phyloP scores from a whole-genome alignment of 2,329 filamentous ascomycete genomes.

The Epichloe typhina region DNA sequence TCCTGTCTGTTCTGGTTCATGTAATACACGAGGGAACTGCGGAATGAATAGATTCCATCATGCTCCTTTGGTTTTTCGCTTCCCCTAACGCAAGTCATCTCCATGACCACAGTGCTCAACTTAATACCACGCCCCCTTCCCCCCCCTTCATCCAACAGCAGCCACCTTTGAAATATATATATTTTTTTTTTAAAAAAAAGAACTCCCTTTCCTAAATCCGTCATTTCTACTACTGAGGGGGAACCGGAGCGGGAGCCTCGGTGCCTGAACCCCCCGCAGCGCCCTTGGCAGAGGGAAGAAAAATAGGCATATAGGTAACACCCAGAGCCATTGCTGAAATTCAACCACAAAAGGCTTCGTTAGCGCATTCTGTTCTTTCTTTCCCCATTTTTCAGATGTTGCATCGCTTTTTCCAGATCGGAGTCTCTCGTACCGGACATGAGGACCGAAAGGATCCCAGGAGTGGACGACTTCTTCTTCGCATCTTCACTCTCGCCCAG shows the following conservation, averaged over 20 bases:
- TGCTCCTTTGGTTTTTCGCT: no score
- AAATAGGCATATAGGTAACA: constrained; percentile 38
- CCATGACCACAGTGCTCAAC: no score
- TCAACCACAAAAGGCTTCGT: neutral
- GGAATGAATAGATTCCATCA: no score
- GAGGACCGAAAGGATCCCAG: constrained; percentile 56
- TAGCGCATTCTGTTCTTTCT: neutral
- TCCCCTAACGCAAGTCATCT: no score
- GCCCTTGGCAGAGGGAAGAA: constrained; percentile 26
- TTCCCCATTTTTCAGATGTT: neutral
- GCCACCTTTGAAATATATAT: no score
- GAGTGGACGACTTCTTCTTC: constrained; percentile 52
- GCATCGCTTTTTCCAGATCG: no score
- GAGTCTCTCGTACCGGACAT: constrained; percentile 52
- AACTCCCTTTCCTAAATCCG: no score
- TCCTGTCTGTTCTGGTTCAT: no score
- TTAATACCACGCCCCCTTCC: no score
- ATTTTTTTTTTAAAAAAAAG: no score
- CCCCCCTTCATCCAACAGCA: no score
- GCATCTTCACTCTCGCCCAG: constrained; percentile 59
- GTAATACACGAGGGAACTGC: no score
- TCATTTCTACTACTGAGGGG: constrained; percentile 9
- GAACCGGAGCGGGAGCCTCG: constrained; percentile 14
- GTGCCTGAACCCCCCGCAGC: constrained; percentile 20
- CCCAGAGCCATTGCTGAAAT: constrained; percentile 44